Evolutionary conservation across 768 basidiomycete genomes (phyloP).

Genomic region (Kwoniella shandongensis): DNA sequence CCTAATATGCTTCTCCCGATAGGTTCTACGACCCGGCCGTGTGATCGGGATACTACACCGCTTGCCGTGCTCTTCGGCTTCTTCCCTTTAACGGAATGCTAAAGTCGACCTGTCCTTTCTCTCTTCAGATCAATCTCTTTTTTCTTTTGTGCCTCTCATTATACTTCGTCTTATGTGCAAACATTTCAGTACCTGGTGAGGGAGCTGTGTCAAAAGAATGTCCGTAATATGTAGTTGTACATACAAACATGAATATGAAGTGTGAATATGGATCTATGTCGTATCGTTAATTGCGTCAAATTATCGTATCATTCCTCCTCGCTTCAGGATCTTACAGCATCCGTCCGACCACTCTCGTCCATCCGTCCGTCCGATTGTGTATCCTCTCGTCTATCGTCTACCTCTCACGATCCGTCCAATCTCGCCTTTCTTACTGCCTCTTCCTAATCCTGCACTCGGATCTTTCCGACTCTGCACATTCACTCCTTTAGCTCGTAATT

Average conservation of each 20-base stretch:
- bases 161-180: too few species aligned
- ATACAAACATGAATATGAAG: background rate
- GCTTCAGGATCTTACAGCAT: background rate
- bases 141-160: too few species aligned
- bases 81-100: too few species aligned
- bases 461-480: constrained; percentile 10
- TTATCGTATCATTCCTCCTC: background rate
- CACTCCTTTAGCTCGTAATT: constrained; percentile 18
- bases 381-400: constrained; percentile 3
- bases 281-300: too few species aligned
- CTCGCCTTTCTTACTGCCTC: constrained; percentile 6
- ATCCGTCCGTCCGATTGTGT: background rate
- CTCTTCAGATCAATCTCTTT: too few species aligned
- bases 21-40: constrained; percentile 36
- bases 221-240: background rate
- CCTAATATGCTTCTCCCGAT: constrained; percentile 1
- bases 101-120: too few species aligned
- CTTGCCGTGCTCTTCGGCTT: too few species aligned
- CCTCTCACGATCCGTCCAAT: constrained; percentile 14
- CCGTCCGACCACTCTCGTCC: background rate
- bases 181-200: too few species aligned
- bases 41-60: constrained; percentile 2
- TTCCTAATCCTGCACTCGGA: constrained; percentile 1
- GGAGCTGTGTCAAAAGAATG: too few species aligned
- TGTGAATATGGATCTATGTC: too few species aligned